Evolutionary conservation across 306 rosid genomes (phyloP).

Genomic region (Acacia melanoxylon): DNA sequence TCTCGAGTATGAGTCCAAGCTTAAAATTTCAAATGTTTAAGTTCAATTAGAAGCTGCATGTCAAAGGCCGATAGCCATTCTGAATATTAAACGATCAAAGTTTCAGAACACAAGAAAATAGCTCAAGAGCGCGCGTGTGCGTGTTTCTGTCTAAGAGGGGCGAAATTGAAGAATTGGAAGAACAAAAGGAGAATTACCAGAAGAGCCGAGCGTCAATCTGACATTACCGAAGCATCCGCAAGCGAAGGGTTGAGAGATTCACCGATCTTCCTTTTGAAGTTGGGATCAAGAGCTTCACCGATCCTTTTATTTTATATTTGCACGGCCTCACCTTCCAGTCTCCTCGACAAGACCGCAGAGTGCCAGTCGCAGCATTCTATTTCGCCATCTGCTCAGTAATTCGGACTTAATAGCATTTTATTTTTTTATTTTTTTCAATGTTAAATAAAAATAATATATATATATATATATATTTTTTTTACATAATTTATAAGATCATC

Average conservation of each 20-base stretch:
- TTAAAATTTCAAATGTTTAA: background rate
- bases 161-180: background rate
- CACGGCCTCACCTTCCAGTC: constrained; percentile 17
- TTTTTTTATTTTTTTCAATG: background rate
- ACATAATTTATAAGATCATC: too few relatives aligned
- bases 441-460: background rate
- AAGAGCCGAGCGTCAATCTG: background rate
- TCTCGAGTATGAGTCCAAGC: background rate
- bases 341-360: background rate
- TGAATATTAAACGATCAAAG: background rate
- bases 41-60: background rate
- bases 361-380: background rate
- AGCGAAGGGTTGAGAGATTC: background rate
- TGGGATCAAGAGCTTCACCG: background rate
- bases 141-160: background rate
- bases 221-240: background rate
- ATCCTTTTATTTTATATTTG: background rate
- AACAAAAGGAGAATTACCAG: background rate
- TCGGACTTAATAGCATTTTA: background rate
- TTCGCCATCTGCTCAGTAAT: background rate
- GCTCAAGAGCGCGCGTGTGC: background rate
- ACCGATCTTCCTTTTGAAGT: background rate
- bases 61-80: background rate
- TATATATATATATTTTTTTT: too few relatives aligned
- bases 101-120: background rate